Base-by-base conservation (phyloP, 2,329 filamentous ascomycete genomes). In the Fusarium piperis region DNA sequence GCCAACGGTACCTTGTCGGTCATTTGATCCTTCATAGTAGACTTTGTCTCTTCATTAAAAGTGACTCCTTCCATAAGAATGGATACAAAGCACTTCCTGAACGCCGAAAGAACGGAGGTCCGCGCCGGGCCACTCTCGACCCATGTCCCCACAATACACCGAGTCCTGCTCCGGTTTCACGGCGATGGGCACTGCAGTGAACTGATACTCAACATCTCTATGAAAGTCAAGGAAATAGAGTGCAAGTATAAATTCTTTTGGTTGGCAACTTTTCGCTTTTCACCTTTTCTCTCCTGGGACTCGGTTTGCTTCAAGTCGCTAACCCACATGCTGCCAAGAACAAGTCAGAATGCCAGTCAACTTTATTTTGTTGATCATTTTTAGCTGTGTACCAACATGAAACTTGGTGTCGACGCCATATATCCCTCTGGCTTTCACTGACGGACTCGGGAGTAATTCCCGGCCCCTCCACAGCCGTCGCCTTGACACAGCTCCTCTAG, bases 241-340 rank as follows among this genome's bases (percentile, higher is more conserved):
- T 10, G 15, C 1, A 44, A 7, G 18, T 41, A 9, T 23, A 13
- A 20, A 6, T 41, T 20, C 39, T 8, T 41, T 41, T 4, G 23
- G 23, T 23, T 10, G 23, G 20, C 20, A 15, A 2, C 20, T 15
- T 23, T 44, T 44, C 5, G 2, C 20, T 23, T 44, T 20, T 23
- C 18, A 5, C 39, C 23, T 41, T 18, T 23, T 23, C 20, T 13
- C 39, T 23, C 7, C 13, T 15, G 4, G 23, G 20, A 16, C 18
- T 15, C 39, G 9, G 13, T 44, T 10, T 44, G 9, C 39, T 23
- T 44, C 13, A 44, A 44, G 2, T 13, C 20, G 20, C 13, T 4
- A 44, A 44, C 39, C 23, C 20, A 44, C 20, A 44, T 44, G 44
- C 11, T 30, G 44, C 44, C 26, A 51, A 51, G 44, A 48, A 18